phyloP scores from a whole-genome alignment of 2,329 filamentous ascomycete species.

The Pestalotiopsis sp. region DNA sequence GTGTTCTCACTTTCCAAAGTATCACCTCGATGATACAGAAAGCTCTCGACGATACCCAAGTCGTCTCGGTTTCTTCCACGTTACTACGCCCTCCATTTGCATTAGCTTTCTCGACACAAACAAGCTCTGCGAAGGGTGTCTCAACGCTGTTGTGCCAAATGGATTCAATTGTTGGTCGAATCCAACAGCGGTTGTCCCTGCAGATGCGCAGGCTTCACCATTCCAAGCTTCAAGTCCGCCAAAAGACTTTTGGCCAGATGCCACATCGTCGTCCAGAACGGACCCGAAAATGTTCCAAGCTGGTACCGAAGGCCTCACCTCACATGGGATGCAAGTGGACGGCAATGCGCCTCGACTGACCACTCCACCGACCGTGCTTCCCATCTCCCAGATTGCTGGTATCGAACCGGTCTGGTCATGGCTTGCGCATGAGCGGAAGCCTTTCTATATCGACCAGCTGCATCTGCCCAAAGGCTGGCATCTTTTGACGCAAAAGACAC shows the following conservation, averaged over 20 bases:
- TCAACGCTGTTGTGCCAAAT: conserved; percentile 4
- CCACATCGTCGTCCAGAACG: neutral
- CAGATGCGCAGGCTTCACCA: neutral
- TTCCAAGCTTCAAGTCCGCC: neutral
- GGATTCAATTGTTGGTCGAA: conserved; percentile 12
- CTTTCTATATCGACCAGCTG: conserved; percentile 15
- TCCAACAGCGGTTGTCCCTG: no score
- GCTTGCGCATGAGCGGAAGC: conserved; percentile 10
- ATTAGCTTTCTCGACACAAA: conserved; percentile 11
- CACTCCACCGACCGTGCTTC: neutral
- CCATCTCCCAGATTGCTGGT: conserved; percentile 3
- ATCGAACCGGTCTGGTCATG: conserved; percentile 11
- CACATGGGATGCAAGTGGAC: neutral
- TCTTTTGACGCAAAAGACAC: neutral
- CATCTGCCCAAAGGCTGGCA: conserved; percentile 14
- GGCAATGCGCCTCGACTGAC: neutral
- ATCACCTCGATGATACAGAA: neutral
- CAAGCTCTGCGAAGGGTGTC: conserved; percentile 9
- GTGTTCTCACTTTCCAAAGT: conserved; percentile 11
- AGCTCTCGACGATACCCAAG: neutral
- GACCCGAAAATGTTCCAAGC: neutral
- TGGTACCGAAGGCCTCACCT: neutral
- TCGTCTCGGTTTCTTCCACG: conserved; percentile 12
- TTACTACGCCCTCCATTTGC: neutral
- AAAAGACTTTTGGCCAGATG: neutral